Evolutionary conservation across 78 protist species (phyloP).

Genomic region (Cyanophora paradoxa): DNA sequence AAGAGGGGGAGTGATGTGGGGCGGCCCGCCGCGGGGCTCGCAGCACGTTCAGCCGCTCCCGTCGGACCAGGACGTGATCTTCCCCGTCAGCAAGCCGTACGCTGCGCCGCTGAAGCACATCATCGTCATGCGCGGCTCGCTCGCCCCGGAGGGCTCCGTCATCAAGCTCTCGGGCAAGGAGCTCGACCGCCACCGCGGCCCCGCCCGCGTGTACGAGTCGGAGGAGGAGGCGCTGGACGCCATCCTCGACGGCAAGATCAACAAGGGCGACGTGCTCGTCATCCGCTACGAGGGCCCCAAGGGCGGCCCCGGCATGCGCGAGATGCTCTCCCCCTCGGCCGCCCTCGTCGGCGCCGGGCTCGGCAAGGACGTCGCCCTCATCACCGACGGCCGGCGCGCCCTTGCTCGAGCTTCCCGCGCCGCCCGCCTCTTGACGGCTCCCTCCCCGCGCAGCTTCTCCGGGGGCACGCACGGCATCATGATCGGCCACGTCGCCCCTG

Average conservation of each 20-base stretch:
- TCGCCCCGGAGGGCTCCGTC: conserved; percentile 70
- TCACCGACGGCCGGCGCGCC: conserved; percentile 52
- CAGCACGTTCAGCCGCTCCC: too few species aligned
- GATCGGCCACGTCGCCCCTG: conserved; percentile 60
- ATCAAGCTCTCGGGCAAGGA: conserved; percentile 74
- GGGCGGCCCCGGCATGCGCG: conserved; percentile 72
- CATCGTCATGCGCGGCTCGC: background rate
- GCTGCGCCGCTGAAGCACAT: too few species aligned
- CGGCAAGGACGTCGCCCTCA: conserved; percentile 55
- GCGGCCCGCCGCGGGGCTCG: too few species aligned
- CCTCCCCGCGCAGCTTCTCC: background rate
- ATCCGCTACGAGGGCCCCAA: conserved; percentile 68
- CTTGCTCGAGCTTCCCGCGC: background rate
- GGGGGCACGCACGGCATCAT: conserved; percentile 64
- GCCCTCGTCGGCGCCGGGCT: conserved; percentile 48
- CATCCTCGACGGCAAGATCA: conserved; percentile 42
- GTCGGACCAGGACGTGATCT: background rate
- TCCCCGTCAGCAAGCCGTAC: background rate
- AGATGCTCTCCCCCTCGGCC: conserved; percentile 34
- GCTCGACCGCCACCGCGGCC: conserved; percentile 23
- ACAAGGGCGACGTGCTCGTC: conserved; percentile 38
- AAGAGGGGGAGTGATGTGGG: too few species aligned
- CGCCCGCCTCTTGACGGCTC: background rate
- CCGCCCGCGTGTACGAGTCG: conserved; percentile 54
- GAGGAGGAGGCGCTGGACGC: conserved; percentile 48